Evolutionary conservation across 2,329 filamentous ascomycete species (phyloP).

Genomic region (Paecilomyces sp.): DNA sequence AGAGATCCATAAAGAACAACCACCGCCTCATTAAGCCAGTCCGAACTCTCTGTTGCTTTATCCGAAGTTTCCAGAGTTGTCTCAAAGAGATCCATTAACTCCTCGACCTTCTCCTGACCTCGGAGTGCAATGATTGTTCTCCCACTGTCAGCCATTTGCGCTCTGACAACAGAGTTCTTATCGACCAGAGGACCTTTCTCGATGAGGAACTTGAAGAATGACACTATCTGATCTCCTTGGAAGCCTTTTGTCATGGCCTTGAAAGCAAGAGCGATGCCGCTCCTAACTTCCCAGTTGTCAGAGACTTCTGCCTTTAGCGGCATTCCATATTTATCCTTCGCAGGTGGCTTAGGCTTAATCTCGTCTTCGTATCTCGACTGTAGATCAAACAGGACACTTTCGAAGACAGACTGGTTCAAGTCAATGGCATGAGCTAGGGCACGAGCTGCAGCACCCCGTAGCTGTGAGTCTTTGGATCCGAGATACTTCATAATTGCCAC

Average conservation of each 20-base stretch:
- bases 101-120: constrained; percentile 75
- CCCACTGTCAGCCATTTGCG: constrained; percentile 88
- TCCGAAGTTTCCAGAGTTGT: constrained; percentile 77
- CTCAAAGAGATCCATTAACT: constrained; percentile 89
- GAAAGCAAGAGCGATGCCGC: constrained; percentile 82
- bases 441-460: constrained; percentile 75
- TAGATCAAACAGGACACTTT: constrained; percentile 57
- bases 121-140: constrained; percentile 72
- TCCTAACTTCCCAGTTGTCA: constrained; percentile 86
- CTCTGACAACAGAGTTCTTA: constrained; percentile 65
- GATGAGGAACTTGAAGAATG: constrained; percentile 79
- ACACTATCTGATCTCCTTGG: constrained; percentile 60
- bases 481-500: constrained; percentile 69
- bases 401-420: constrained; percentile 53
- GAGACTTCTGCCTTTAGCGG: constrained; percentile 78
- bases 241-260: constrained; percentile 70
- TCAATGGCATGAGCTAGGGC: constrained; percentile 69
- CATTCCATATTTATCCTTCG: constrained; percentile 92
- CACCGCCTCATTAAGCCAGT: constrained; percentile 92
- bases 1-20: constrained; percentile 96
- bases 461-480: constrained; percentile 69
- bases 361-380: constrained; percentile 67
- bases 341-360: constrained; percentile 72
- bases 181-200: constrained; percentile 83
- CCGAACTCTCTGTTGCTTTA: constrained; percentile 70